phyloP scores from a whole-genome alignment of 495 filamentous ascomycete species.

The Aspergillus asperescens region DNA sequence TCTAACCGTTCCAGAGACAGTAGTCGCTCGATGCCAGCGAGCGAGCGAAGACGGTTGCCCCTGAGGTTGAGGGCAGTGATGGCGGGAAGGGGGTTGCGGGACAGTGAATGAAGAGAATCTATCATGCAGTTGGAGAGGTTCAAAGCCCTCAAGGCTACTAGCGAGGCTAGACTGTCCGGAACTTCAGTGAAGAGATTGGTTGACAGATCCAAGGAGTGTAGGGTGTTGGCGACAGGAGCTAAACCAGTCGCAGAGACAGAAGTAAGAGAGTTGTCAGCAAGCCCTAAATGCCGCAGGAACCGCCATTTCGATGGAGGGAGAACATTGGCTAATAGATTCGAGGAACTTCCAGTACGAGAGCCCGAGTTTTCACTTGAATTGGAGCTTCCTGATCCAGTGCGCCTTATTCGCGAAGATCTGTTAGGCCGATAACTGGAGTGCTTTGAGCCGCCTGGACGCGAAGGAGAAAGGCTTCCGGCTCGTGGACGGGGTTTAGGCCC shows the following conservation, averaged over 20 bases:
- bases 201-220: constrained; percentile 88
- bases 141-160: constrained; percentile 77
- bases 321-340: constrained; percentile 60
- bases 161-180: constrained; percentile 76
- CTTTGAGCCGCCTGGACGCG: constrained; percentile 63
- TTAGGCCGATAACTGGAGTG: constrained; percentile 57
- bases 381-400: constrained; percentile 87
- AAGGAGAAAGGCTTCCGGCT: constrained; percentile 69
- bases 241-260: constrained; percentile 68
- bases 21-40: constrained; percentile 86
- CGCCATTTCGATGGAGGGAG: constrained; percentile 87
- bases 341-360: constrained; percentile 65
- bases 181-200: constrained; percentile 86
- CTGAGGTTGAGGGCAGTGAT: constrained; percentile 91
- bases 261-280: constrained; percentile 86
- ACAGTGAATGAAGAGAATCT: constrained; percentile 82
- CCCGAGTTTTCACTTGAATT: constrained; percentile 73
- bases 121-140: constrained; percentile 98
- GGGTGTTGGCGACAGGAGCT: constrained; percentile 72
- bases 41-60: constrained; percentile 78
- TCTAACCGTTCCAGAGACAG: constrained; percentile 85
- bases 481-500: constrained; percentile 49
- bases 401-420: constrained; percentile 61
- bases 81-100: constrained; percentile 80
- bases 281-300: constrained; percentile 82